Base-by-base conservation (phyloP, 768 basidiomycete species). In the Megacollybia marginata region DNA sequence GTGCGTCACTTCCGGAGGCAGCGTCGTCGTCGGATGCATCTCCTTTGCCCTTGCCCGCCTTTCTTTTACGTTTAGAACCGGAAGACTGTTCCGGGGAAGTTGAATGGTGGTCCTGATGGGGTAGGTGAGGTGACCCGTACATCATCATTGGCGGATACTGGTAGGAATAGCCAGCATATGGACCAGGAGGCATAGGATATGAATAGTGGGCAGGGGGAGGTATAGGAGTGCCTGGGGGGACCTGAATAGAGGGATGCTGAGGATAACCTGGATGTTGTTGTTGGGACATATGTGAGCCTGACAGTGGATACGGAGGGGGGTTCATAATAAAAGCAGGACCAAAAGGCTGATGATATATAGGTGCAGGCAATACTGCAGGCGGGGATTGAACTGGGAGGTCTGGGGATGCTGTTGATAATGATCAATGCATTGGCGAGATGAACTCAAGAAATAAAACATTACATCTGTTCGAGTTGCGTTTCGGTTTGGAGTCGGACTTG, bases 61-160 rank as follows among this genome's bases (percentile, higher is more conserved):
- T 83, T 59, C 85, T 77, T 70, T 88, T 88, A 57, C 86, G 76
- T 67, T 86, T 87, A 11, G 65, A 57, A n/a, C 71, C 55, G 6
- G 60, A 42, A 53, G 65, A 55, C 59, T 65, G 71, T 38, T 69
- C 70, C 54, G 66, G 47, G 16, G 57, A 36, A 20, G 52, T 38
- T 9, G 23, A 35, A 18, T 49, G 33, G 31, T 33, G 31, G 4
- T 65, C 64, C 20, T 63, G 61, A 33, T 71, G 70, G 16, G 72
- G 70, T 7, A 69, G 68, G 20, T 65, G 69, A 11, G 72, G 66
- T 32, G 66, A 57, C 8, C 75, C 73, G 56, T 86, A 88, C 75
- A 87, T 80, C 71, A 86, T 75, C 76, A 86, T 80, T 52, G 82
- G 81, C 51, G 77, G 81, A 63, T 85, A 86, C 50, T 80, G 75